A percentile compares a stretch with the other conserved stretches of the same genome.
Conservation (phyloP, 2,329 filamentous ascomycete species). For the Aspergillus sp. region DNA sequence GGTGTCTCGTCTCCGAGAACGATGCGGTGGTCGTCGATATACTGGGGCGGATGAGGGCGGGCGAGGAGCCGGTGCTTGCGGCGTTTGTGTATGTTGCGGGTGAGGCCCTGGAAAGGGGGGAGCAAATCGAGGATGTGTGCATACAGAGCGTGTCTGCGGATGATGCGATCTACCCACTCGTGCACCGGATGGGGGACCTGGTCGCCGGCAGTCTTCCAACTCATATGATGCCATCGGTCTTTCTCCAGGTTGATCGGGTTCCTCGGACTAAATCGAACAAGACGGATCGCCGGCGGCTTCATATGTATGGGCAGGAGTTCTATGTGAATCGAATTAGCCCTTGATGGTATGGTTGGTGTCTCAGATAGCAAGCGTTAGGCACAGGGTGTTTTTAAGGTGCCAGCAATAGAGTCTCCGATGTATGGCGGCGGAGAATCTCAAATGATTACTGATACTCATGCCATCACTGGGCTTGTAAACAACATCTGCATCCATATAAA, state of each 20-base stretch:
- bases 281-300: conserved; percentile 29
- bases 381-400: no score
- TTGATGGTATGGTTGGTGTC: neutral
- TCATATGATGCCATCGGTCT: conserved; percentile 28
- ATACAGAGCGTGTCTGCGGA: neutral
- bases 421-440: neutral
- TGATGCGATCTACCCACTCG: neutral
- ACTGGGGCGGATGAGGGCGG: neutral
- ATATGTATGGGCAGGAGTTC: conserved; percentile 23
- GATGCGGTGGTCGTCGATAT: neutral
- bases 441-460: no score
- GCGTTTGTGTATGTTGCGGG: neutral
- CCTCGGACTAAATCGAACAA: conserved; percentile 32
- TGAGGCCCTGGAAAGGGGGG: neutral
- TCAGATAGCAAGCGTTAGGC: no score
- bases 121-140: neutral
- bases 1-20: neutral
- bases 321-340: neutral
- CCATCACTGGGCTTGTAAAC: neutral
- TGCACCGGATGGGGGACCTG: conserved; percentile 12
- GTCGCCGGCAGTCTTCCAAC: conserved; percentile 20
- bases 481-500: neutral
- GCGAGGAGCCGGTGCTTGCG: neutral
- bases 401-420: neutral
- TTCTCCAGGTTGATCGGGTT: conserved; percentile 25